phyloP scores from a whole-genome alignment of 2,329 filamentous ascomycete species.

The Aureobasidium mangrovei region DNA sequence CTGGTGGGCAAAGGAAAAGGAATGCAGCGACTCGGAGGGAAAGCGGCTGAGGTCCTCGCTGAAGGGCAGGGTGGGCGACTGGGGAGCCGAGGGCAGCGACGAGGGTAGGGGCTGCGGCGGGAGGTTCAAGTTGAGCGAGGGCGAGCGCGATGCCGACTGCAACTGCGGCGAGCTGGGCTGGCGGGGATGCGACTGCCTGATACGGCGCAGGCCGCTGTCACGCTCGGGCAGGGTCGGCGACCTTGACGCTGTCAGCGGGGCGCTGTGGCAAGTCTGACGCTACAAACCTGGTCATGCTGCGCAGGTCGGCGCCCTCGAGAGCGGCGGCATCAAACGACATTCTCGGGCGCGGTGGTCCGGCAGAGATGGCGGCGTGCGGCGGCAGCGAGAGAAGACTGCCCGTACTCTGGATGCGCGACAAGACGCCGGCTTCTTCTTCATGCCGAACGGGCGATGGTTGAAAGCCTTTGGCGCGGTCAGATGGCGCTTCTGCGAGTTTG shows the following conservation, averaged over 20 bases:
- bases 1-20: slow-evolving; percentile 95
- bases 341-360: neutral
- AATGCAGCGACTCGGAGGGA: slow-evolving; percentile 91
- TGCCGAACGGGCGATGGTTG: slow-evolving; percentile 11
- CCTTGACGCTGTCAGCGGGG: neutral
- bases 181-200: slow-evolving; percentile 74
- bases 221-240: slow-evolving; percentile 19
- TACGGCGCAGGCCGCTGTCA: slow-evolving; percentile 68
- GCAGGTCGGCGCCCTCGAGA: slow-evolving; percentile 9
- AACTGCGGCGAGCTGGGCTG: slow-evolving; percentile 54
- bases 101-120: slow-evolving; percentile 44
- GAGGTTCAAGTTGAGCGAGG: slow-evolving; percentile 62
- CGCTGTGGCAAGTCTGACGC: neutral
- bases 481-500: neutral
- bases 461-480: neutral
- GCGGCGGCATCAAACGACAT: slow-evolving; percentile 10
- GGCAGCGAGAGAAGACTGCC: slow-evolving; percentile 8
- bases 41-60: slow-evolving; percentile 87
- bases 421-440: neutral
- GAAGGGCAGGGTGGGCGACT: slow-evolving; percentile 61
- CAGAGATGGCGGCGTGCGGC: neutral
- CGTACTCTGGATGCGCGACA: slow-evolving; percentile 11
- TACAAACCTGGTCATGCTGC: slow-evolving; percentile 5
- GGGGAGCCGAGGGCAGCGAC: slow-evolving; percentile 52
- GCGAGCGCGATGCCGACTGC: slow-evolving; percentile 44